Evolutionary conservation across 2,329 filamentous ascomycete species (phyloP).

Genomic region (Purpureocillium takamizusanense): DNA sequence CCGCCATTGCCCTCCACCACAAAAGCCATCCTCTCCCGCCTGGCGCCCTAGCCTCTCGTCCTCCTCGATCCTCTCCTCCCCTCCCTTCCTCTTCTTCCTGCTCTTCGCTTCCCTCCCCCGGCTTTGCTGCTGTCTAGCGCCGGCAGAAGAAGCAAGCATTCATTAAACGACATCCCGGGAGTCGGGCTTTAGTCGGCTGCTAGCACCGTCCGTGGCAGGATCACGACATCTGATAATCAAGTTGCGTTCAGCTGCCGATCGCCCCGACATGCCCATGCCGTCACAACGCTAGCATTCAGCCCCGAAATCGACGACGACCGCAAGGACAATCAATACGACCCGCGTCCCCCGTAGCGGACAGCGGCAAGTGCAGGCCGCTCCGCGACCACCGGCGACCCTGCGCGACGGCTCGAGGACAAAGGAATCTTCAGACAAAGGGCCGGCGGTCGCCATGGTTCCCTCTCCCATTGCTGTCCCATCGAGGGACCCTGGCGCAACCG

Average conservation of each 20-base stretch:
- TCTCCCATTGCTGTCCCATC: conserved; percentile 37
- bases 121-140: background rate
- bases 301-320: no score
- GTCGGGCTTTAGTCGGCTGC: conserved; percentile 2
- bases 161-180: background rate
- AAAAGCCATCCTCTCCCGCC: no score
- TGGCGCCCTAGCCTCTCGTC: no score
- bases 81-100: background rate
- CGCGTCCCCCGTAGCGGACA: no score
- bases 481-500: conserved; percentile 21
- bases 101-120: no score
- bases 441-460: conserved; percentile 39
- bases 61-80: no score
- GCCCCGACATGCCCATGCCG: background rate
- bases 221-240: background rate
- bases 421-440: background rate
- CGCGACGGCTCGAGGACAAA: background rate
- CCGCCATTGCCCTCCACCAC: no score
- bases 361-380: no score
- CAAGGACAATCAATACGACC: no score
- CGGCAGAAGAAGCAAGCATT: background rate
- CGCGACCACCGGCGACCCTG: no score
- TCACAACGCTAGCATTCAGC: no score
- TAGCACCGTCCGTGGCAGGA: background rate
- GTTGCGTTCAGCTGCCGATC: background rate